Conservation (phyloP, 345 rosid genomes). For the Populus deltoides region DNA sequence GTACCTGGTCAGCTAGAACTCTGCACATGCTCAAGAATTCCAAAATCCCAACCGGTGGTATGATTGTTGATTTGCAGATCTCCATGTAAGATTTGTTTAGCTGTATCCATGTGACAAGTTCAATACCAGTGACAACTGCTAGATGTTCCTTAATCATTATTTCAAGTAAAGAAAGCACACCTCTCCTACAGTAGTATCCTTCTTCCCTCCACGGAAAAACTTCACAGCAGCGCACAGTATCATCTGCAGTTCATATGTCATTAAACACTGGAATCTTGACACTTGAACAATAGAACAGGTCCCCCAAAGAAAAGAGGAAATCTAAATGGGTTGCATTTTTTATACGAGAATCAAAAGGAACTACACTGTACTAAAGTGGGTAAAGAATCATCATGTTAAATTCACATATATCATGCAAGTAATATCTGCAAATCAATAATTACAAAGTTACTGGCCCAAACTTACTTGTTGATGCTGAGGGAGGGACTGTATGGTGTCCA, state of each 20-base stretch:
- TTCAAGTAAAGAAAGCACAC: constrained; percentile 29
- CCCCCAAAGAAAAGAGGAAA: not conserved
- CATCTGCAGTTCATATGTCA: constrained; percentile 42
- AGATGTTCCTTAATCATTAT: not conserved
- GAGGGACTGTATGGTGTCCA: constrained; percentile 83
- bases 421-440: not conserved
- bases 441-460: not conserved
- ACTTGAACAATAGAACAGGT: not conserved
- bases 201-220: constrained; percentile 74
- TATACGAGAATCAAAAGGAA: not conserved
- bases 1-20: constrained; percentile 84
- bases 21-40: constrained; percentile 74
- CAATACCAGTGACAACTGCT: constrained; percentile 7
- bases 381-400: no score
- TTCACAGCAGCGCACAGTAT: constrained; percentile 77
- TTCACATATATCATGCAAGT: not conserved
- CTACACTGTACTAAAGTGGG: not conserved
- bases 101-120: constrained; percentile 38
- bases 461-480: constrained; percentile 98
- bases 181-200: constrained; percentile 72
- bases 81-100: constrained; percentile 62
- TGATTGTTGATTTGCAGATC: constrained; percentile 62
- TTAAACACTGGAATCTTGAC: not conserved
- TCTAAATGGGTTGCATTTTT: not conserved
- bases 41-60: constrained; percentile 64